Evolutionary conservation across 2,329 filamentous ascomycete species (phyloP), one percentile per base, ranked within the genome.

Genomic region (Dactylellina parvicollis): DNA sequence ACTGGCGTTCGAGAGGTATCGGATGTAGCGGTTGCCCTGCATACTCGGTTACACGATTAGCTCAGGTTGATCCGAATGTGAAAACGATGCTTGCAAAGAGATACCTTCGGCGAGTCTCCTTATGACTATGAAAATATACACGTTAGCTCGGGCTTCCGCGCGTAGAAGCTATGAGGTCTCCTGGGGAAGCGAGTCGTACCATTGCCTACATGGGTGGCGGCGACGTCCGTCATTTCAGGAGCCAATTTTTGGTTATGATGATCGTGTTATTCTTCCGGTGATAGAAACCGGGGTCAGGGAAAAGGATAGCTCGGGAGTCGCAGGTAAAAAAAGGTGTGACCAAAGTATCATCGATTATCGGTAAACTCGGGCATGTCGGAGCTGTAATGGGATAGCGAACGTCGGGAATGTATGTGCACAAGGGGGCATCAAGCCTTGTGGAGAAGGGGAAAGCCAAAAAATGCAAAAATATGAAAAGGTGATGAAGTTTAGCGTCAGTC

Each of bases 161-260:
- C 12, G 30, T 16, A 12, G 4, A 50, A 18, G 7, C 18, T 24
- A 18, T 40, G 8, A n/a, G 16, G 7, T 20, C 18, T 10, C 7
- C 16, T n/a, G 24, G 26, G 28, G 16, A n/a, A 46, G 30, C 12
- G 20, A 34, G 40, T 16, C 32, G 14, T 73, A 73, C 69, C 69
- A 66, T 73, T 65, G 69, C 60, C 60, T 42, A 46, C 55, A 66
- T 66, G 69, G 32, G 54, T 26, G 38, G 69, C 67, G 24, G 47
- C 69, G 16, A 49, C 69, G 69, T 73, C 69, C 69, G 60, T 66
- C 69, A 73, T 73, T 66, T 73, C 69, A 66, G 47, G 69, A 61
- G 47, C 26, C 22, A 50, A 12, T 42, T 18, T 20, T 24, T 67
- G 12, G 55, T n/a, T n/a, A 46, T 36, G 32, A 42, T 16, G 28